A percentile compares a stretch with the other conserved stretches of the same genome.
Evolutionary conservation across 116 monocot genomes (phyloP).

Genomic region (Cymodocea nodosa): DNA sequence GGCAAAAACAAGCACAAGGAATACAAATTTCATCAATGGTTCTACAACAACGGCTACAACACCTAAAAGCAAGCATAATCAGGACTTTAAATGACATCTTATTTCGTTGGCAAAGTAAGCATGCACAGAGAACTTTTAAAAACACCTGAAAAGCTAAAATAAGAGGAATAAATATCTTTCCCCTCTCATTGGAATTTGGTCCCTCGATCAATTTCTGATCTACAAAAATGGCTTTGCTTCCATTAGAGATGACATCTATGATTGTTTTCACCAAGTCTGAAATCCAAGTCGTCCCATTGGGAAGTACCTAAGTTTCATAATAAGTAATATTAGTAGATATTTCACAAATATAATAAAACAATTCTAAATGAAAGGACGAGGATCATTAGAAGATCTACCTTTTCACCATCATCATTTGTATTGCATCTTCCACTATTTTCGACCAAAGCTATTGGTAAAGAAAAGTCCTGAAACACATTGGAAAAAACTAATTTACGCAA

Average conservation of each 20-base stretch:
- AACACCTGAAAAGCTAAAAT: conserved; percentile 45
- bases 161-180: conserved; percentile 52
- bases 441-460: conserved; percentile 48
- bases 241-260: conserved; percentile 36
- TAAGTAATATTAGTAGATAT: background rate
- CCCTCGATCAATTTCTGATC: conserved; percentile 66
- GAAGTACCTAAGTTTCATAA: conserved; percentile 32
- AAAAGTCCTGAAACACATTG: conserved; percentile 21
- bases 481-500: background rate
- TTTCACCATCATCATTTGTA: conserved; percentile 44
- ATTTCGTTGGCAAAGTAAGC: too few relatives aligned
- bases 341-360: background rate
- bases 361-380: background rate
- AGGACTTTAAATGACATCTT: too few relatives aligned
- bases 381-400: conserved; percentile 20
- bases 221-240: conserved; percentile 42
- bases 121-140: background rate
- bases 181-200: conserved; percentile 44
- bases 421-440: conserved; percentile 67
- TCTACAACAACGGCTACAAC: background rate
- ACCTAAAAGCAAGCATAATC: background rate
- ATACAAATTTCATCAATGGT: background rate
- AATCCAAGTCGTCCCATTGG: conserved; percentile 58
- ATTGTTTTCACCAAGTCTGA: conserved; percentile 56
- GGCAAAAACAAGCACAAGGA: background rate